A percentile compares a stretch with the other conserved stretches of the same genome.
Conservation (phyloP, 2,329 filamentous ascomycete species). For the Alternaria metachromatica region DNA sequence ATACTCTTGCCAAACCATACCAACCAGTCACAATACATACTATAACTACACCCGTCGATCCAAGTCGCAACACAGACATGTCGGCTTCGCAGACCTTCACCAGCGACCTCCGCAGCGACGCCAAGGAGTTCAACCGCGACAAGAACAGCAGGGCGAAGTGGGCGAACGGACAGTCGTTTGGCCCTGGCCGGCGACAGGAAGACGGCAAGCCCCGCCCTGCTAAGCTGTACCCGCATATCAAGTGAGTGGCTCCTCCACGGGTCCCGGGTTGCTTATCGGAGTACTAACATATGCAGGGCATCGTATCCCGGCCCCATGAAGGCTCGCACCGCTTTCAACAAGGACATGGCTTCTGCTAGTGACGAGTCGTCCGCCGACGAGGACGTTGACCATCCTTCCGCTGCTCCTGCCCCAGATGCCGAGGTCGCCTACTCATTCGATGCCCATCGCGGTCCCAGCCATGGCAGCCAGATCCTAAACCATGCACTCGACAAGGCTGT, state of each 20-base stretch:
- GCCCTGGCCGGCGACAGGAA: constrained; percentile 47
- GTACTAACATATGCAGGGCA: constrained; percentile 29
- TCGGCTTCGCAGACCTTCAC: constrained; percentile 56
- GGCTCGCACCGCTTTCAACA: constrained; percentile 47
- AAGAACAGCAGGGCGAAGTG: constrained; percentile 60
- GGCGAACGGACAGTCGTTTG: constrained; percentile 53
- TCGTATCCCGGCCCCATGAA: constrained; percentile 38
- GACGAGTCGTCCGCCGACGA: constrained; percentile 54
- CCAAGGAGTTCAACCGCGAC: constrained; percentile 60
- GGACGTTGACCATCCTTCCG: constrained; percentile 53
- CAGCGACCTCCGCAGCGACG: constrained; percentile 61
- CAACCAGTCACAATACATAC: not conserved
- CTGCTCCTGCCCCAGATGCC: constrained; percentile 56
- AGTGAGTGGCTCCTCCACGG: constrained; percentile 31
- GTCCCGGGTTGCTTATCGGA: not conserved
- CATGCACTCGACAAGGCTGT: constrained; percentile 64
- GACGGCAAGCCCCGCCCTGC: constrained; percentile 47
- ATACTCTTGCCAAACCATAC: not conserved
- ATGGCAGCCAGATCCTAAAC: constrained; percentile 65
- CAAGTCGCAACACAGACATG: constrained; percentile 42
- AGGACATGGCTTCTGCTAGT: constrained; percentile 52
- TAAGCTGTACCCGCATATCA: constrained; percentile 37
- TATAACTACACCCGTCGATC: constrained; percentile 4
- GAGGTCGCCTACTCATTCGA: constrained; percentile 64
- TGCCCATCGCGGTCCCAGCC: constrained; percentile 55